Evolutionary conservation across 257 asterid genomes (phyloP).

Genomic region (Petunia axillaris): DNA sequence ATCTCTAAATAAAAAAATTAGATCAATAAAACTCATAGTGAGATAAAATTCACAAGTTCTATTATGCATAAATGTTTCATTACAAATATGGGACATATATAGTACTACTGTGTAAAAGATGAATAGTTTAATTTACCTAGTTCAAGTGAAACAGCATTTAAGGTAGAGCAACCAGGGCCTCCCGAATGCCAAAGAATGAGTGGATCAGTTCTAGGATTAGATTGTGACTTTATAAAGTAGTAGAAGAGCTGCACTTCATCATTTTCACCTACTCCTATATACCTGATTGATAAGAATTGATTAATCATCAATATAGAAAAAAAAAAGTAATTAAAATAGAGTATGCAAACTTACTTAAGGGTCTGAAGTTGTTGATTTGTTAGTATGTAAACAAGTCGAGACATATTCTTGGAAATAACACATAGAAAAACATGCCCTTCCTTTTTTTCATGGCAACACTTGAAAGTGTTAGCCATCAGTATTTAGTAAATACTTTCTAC

Average conservation of each 20-base stretch:
- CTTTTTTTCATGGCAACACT: no score
- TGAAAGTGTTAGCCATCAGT: no score
- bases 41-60: not conserved
- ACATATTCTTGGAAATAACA: no score
- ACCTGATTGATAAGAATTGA: not conserved
- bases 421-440: no score
- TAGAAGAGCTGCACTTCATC: no score
- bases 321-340: no score
- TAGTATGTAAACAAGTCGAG: no score
- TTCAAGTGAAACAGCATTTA: not conserved
- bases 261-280: not conserved
- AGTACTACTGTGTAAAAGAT: not conserved
- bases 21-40: not conserved
- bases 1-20: not conserved
- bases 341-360: no score
- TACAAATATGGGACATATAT: no score
- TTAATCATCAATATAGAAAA: no score
- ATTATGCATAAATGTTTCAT: not conserved
- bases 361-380: no score
- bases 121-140: not conserved
- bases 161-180: constrained; percentile 22
- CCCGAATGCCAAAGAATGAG: constrained; percentile 20
- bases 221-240: constrained; percentile 2
- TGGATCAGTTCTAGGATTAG: not conserved
- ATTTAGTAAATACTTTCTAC: no score